Evolutionary conservation across 1,284 basidiomycete genomes (phyloP).

Genomic region (Puccinia triticina): DNA sequence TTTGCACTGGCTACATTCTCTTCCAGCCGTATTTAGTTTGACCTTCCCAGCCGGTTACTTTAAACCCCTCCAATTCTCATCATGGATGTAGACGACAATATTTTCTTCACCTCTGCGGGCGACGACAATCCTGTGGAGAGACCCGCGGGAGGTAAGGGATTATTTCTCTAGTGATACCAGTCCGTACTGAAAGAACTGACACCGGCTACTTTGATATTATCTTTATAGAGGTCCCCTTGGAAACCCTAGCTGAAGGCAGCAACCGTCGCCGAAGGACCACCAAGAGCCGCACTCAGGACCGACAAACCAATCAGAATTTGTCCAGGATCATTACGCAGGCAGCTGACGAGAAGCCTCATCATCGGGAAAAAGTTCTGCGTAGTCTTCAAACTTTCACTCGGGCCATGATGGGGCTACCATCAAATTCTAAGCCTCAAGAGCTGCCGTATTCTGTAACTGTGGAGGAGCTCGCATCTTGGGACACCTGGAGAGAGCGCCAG

Average conservation of each 20-base stretch:
- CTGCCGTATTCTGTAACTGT: neutral
- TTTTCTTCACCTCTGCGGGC: neutral
- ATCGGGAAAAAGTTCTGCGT: neutral
- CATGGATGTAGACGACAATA: conserved; percentile 12
- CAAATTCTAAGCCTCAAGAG: neutral
- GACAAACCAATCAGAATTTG: neutral
- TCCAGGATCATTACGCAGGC: neutral
- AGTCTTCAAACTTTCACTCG: conserved; percentile 21
- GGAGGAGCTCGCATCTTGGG: neutral
- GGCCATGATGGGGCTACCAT: conserved; percentile 8
- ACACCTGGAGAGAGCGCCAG: conserved; percentile 21
- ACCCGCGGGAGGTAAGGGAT: neutral
- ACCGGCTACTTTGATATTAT: neutral
- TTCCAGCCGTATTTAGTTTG: neutral
- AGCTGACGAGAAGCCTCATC: conserved; percentile 5
- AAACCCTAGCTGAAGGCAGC: neutral
- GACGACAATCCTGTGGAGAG: neutral
- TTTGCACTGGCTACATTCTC: neutral
- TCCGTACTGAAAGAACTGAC: neutral
- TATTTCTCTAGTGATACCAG: neutral
- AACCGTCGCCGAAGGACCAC: neutral
- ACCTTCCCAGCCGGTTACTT: neutral
- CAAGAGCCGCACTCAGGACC: conserved; percentile 2
- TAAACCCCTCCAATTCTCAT: neutral
- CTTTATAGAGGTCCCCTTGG: neutral